Base-by-base conservation (phyloP, 2,329 filamentous ascomycete genomes). In the Colletotrichum sp. region DNA sequence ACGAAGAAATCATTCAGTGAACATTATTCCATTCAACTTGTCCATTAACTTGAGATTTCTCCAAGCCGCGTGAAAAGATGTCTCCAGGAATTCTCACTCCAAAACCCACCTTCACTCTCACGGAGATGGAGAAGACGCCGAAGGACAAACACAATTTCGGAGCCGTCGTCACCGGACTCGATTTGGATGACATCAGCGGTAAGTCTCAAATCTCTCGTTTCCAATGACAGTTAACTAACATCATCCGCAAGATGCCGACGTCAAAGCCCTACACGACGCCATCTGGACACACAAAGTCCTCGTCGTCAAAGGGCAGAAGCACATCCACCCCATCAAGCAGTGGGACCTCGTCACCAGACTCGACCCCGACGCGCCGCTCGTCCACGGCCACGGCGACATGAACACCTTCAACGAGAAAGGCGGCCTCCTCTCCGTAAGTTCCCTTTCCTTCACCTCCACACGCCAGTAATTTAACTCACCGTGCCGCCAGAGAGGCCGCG, bases 271-370 rank as follows among this genome's bases (percentile, higher is more conserved):
- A 3, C 43, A 52, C 43, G 43, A 21, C n/a, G 43, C 43, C 43
- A 52, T 52, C n/a, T 52, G 43, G 43, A 52, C 43, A 8, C n/a
- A 52, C 10, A 52, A 52, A 52, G 43, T 52, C 43, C 43, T 52
- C n/a, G 43, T 52, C 43, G 43, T 52, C 43, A 52, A 21, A 0
- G 43, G 43, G 6, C 43, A 52, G 43, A 52, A 52, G n/a, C 43
- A 52, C 43, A 81, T 88, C 1, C 77, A 79, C 10, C 86, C 86
- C 4, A 81, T 81, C 43, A 87, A 87, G 78, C 86, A 88, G 64
- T 88, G 85, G 86, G 85, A 87, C 61, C 80, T 88, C 3, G 84
- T 88, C 13, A 84, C 82, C 7, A 82, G 85, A 8, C 85, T 88
- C 71, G 86, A 88, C 61, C 86, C 86, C 0, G 74, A 81, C 8